Evolutionary conservation across 108 stramenopile species (phyloP), one percentile per base, ranked within the genome.

Genomic region (Skeletonema grethae): DNA sequence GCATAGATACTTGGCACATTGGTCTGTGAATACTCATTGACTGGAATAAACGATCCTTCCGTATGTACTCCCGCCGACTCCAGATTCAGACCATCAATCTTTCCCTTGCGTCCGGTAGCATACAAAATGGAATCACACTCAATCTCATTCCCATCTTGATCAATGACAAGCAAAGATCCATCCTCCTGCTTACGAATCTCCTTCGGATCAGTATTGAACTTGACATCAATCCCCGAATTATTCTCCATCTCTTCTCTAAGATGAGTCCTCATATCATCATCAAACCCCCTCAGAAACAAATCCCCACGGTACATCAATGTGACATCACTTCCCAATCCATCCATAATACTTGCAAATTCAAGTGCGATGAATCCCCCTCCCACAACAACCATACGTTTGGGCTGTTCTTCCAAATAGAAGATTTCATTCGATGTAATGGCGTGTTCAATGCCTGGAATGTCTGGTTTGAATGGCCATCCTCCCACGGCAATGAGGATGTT

Each of bases 301-400:
- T 89, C 88, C 20, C 82, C 66, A 5, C 97, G 88, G 63, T 91
- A 84, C 76, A 96, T 88, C 22, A 96, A 80, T 20, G 90, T 86
- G 8, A 95, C 88, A 48, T 96, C 87, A 30, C 87, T 86, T 0
- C 94, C 96, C 45, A 97, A 71, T 20, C 89, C 94, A 43, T 88
- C 82, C 88, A 97, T 90, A 55, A 97, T 94, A 50, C 66, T 70
- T 15, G 95, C 96, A 61, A 96, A 90, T 83, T 97, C 97, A 11
- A 92, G 84, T 5, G 93, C 97, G 67, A 97, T 97, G 77, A 93
- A 96, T 2, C 97, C 97, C 10, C 92, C 95, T 24, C 97, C 97
- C 10, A 97, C 91, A 34, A 96, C 80, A 7, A 94, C 91, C 30
- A 92, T 87, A 35, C 82, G 70, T 59, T 84, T 87, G 46, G 95